Evolutionary conservation across 2,329 filamentous ascomycete genomes (phyloP), one percentile per base, ranked within the genome.

Genomic region (Penicillium crustosum): DNA sequence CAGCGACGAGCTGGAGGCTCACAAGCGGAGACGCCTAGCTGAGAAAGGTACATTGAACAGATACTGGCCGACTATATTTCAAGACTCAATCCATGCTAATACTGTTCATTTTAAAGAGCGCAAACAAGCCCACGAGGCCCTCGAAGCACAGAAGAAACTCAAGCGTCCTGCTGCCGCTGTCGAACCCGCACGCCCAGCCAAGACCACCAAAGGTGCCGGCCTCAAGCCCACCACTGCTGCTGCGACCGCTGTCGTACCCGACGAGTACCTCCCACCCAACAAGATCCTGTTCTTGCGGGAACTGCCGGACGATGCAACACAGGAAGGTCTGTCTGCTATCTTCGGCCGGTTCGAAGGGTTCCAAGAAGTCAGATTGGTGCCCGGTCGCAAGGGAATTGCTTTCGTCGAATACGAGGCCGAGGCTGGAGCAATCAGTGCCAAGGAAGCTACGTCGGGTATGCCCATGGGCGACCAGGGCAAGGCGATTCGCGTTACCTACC

Each of bases 341-440:
- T 99, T 97, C 77, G 86, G 87, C 50, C 87, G 89, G 49, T 99
- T 95, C 78, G 90, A 96, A 62, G 93, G 93, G 27, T 97, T 99
- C 81, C 89, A 89, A 72, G 94, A 99, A 79, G 90, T 97, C 45
- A 86, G 94, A 69, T 77, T 91, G 72, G 93, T 97, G 45, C 93
- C 93, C 6, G 90, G 91, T 31, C 83, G 93, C 51, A 88, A 86
- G 63, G 91, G 91, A 3, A 93, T 99, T 74, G 94, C 92, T 0
- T 99, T 99, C 75, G 91, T 97, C 59, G 94, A 99, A 76, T 99
- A 97, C 78, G 91, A 96, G 69, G 87, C 86, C 65, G 92, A 97
- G 78, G 83, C 88, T 48, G 92, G 91, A 42, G 93, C 94, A 29
- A 96, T 96, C 68, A 88, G 87, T 54, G 94, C 94, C 19, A 97